phyloP scores from a whole-genome alignment of 768 basidiomycete species.

The Mycena galericulata region DNA sequence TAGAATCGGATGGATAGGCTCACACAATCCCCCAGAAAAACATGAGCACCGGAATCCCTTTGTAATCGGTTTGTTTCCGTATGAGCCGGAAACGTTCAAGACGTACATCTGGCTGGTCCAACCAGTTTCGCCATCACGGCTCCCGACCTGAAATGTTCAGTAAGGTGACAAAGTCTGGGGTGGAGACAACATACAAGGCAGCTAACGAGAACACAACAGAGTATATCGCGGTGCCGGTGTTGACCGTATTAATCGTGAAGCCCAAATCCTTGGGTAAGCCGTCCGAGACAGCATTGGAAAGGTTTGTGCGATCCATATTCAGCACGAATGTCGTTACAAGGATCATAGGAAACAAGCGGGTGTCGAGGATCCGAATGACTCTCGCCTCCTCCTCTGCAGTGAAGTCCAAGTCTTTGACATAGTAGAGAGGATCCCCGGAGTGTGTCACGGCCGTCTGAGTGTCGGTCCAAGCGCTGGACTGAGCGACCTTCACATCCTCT shows the following conservation, averaged over 20 bases:
- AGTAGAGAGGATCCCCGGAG: constrained; percentile 39
- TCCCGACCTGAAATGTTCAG: constrained; percentile 37
- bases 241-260: constrained; percentile 54
- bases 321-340: constrained; percentile 45
- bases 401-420: constrained; percentile 45
- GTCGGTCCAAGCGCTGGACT: constrained; percentile 19
- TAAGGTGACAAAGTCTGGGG: not conserved
- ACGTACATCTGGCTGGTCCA: constrained; percentile 51
- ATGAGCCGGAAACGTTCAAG: not conserved
- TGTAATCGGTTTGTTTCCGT: not conserved
- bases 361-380: constrained; percentile 45
- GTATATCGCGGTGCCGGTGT: constrained; percentile 51
- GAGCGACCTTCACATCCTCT: not conserved
- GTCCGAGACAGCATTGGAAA: constrained; percentile 56
- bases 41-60: constrained; percentile 55
- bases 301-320: constrained; percentile 58
- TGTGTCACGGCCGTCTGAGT: constrained; percentile 8
- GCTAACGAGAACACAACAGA: constrained; percentile 49
- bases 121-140: constrained; percentile 54
- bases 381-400: constrained; percentile 47
- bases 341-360: constrained; percentile 46
- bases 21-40: constrained; percentile 54
- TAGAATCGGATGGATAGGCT: no score
- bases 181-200: constrained; percentile 37
- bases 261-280: constrained; percentile 53